Evolutionary conservation across 2,329 filamentous ascomycete species (phyloP), one percentile per base, ranked within the genome.

Genomic region (Shiraia sp.): DNA sequence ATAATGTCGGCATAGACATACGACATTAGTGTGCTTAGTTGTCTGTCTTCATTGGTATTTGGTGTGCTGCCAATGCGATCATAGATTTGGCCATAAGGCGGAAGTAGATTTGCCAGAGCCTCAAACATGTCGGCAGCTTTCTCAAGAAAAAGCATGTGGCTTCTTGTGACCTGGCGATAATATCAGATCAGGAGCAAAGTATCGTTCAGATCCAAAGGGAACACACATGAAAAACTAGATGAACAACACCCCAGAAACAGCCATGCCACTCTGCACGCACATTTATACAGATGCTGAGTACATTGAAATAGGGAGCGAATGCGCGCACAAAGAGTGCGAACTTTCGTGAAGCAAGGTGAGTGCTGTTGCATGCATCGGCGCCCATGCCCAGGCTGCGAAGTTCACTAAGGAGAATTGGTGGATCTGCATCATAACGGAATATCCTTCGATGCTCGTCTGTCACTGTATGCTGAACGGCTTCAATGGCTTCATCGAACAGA

Each of bases 301-400:
- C 38, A 29, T 62, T 55, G 32, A 64, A 65, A 41, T 58, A 66
- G 6, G 54, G 47, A 22, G 54, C 50, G 43, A 64, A 58, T 10
- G 38, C 30, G 15, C 41, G 49, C 7, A 51, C 39, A 36, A 65
- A 64, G 4, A 52, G 31, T n/a, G 41, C 35, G 10, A 63, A 44
- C 34, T 58, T 63, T 26, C 42, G 39, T 10, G 41, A 48, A 33
- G 38, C 32, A 5, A 48, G 17, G 14, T 55, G 30, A 29, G 42
- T 51, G 22, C 36, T 40, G 10, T 51, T 40, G 16, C 47, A 37
- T 15, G 48, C 45, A 29, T 33, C 36, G 12, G 47, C 40, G 15
- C 38, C 16, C 13, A 37, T 28, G 34, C 48, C 50, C 3, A 51
- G 19, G 2, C 36, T 40, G 12, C 39, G 52, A 16, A 66, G 30